Conservation (phyloP, 225 moss, liverwort and hornwort genomes). For the Pseudoscleropodium purum region DNA sequence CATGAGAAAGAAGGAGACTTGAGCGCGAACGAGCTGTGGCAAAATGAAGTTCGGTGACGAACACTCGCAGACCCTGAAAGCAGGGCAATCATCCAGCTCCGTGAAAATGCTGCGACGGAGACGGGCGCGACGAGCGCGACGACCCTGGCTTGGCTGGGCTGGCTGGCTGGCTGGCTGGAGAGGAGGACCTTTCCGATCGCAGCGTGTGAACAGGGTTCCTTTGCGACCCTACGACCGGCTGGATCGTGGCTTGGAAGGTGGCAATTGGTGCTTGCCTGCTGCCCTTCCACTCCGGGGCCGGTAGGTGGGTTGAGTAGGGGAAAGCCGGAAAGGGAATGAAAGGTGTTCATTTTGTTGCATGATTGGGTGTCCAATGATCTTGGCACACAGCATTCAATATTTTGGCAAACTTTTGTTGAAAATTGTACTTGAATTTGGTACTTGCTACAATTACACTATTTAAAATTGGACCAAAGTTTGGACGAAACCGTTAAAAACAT, state of each 20-base stretch:
- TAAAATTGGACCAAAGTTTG: rapidly evolving
- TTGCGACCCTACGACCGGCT: neutral
- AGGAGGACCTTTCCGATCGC: neutral
- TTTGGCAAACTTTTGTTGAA: too few species aligned
- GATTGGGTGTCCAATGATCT: neutral
- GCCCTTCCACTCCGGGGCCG: too few species aligned
- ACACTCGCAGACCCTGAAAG: neutral
- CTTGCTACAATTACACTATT: rapidly evolving
- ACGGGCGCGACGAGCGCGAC: neutral
- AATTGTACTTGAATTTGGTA: neutral
- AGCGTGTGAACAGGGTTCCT: neutral
- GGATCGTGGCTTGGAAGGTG: neutral
- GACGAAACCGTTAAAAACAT: rapidly evolving
- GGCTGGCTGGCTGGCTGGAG: too few species aligned
- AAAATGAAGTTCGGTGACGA: neutral
- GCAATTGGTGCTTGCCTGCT: neutral
- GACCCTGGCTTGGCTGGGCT: neutral
- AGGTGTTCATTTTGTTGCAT: neutral
- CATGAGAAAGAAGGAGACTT: neutral
- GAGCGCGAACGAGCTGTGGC: neutral
- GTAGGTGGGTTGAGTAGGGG: neutral
- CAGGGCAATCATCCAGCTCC: conserved; percentile 9
- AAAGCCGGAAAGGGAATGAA: neutral
- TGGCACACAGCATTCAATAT: neutral
- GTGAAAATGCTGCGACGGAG: neutral